Conservation (phyloP, 768 basidiomycete species). For the Lepiota subincarnata region DNA sequence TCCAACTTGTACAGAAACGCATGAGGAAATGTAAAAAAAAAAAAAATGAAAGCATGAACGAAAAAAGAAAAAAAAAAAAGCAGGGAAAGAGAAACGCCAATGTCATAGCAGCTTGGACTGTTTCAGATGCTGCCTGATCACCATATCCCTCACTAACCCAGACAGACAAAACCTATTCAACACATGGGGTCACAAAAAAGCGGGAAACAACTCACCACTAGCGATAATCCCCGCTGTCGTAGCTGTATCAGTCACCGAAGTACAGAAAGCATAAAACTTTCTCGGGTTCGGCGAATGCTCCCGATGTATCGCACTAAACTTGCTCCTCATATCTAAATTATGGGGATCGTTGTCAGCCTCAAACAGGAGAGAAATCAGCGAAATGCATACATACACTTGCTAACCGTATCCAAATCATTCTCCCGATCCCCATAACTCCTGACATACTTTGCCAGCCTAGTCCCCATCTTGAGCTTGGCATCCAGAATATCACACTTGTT, state of each 20-base stretch:
- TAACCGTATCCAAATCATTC: slow-evolving; percentile 66
- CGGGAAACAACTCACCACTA: slow-evolving; percentile 51
- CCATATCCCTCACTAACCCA: slow-evolving; percentile 80
- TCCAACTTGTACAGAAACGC: not conserved
- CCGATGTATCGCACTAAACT: slow-evolving; percentile 72
- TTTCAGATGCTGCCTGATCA: slow-evolving; percentile 72
- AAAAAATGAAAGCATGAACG: not conserved
- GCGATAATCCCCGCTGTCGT: slow-evolving; percentile 76
- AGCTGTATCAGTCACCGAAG: slow-evolving; percentile 70
- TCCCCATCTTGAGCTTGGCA: slow-evolving; percentile 59
- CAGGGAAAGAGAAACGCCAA: not conserved
- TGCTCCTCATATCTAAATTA: slow-evolving; percentile 57
- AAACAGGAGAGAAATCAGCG: not conserved
- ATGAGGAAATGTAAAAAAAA: not conserved
- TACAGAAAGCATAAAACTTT: slow-evolving; percentile 76
- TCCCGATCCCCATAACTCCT: slow-evolving; percentile 67
- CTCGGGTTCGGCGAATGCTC: slow-evolving; percentile 71
- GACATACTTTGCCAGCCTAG: slow-evolving; percentile 62
- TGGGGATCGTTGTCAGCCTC: not conserved
- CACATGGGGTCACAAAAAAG: no score
- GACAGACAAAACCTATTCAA: slow-evolving; percentile 18
- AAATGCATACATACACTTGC: slow-evolving; percentile 54
- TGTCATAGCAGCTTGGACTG: slow-evolving; percentile 63
- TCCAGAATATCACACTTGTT: slow-evolving; percentile 87
- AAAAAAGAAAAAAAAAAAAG: not conserved